Percentiles rank a stretch among this genome's conserved stretches.
Conservation (phyloP, 129 eudicot genomes). For the Gnaphalium uliginosum region DNA sequence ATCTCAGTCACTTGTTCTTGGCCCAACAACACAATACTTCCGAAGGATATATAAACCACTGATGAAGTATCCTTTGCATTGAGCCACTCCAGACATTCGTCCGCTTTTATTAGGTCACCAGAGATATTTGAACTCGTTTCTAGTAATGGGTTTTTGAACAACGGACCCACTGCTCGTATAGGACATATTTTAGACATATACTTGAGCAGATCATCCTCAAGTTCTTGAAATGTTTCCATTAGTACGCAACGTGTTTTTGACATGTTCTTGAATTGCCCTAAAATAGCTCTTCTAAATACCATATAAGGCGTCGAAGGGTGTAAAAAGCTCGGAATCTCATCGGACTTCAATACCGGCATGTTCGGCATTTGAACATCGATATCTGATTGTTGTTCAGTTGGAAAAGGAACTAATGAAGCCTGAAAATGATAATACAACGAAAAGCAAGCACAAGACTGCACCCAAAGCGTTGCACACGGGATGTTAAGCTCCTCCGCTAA, state of each 20-base stretch:
- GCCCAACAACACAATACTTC: conserved; percentile 47
- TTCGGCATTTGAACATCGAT: conserved; percentile 52
- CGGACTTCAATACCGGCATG: conserved; percentile 57
- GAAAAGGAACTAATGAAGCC: conserved; percentile 42
- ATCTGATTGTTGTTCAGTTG: conserved; percentile 42
- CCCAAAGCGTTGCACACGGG: conserved; percentile 68
- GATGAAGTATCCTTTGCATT: conserved; percentile 26
- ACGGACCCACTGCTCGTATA: conserved; percentile 66
- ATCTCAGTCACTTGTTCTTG: conserved; percentile 55
- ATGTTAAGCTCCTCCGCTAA: conserved; percentile 47
- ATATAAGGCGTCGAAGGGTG: conserved; percentile 49
- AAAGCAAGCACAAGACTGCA: conserved; percentile 60
- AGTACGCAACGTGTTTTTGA: conserved; percentile 49
- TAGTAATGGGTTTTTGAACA: conserved; percentile 37
- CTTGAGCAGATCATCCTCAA: conserved; percentile 49
- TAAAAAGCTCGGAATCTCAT: conserved; percentile 62
- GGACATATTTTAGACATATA: conserved; percentile 39
- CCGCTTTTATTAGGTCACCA: conserved; percentile 49
- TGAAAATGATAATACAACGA: conserved; percentile 52
- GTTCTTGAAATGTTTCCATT: conserved; percentile 61
- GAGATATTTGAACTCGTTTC: conserved; percentile 26
- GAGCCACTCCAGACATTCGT: conserved; percentile 49
- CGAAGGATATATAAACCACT: conserved; percentile 71
- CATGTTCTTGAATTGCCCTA: conserved; percentile 51
- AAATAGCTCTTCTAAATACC: conserved; percentile 31